Evolutionary conservation across 768 basidiomycete genomes (phyloP).

Genomic region (Porpolomopsis calyptriformis): DNA sequence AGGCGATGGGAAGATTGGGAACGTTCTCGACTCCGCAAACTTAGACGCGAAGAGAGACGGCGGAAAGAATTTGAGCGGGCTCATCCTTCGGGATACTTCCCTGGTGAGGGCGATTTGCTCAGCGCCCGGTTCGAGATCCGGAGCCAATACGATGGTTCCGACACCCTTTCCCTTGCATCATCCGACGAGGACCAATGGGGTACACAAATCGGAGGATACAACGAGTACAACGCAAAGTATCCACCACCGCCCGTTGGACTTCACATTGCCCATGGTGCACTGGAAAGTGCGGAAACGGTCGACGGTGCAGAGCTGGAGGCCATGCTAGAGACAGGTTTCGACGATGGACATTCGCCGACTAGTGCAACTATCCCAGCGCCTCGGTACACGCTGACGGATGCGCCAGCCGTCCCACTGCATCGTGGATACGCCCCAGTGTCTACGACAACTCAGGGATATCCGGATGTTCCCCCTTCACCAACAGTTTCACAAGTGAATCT

Average conservation of each 20-base stretch:
- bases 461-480: conserved; percentile 16
- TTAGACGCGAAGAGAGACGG: conserved; percentile 77
- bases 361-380: conserved; percentile 30
- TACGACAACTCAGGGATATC: conserved; percentile 10
- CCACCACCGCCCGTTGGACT: conserved; percentile 81
- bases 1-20: conserved; percentile 99
- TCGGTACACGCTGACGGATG: conserved; percentile 55
- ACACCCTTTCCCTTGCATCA: conserved; percentile 69
- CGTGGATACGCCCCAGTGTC: conserved; percentile 12
- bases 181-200: conserved; percentile 97
- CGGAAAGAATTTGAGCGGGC: conserved; percentile 71
- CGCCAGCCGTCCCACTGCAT: conserved; percentile 34
- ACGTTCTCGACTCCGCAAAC: conserved; percentile 82
- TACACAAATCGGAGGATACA: conserved; percentile 88
- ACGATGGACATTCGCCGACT: conserved; percentile 50
- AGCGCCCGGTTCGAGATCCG: conserved; percentile 43
- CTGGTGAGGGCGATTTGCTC: conserved; percentile 54
- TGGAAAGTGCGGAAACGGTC: conserved; percentile 39
- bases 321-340: conserved; percentile 87
- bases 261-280: conserved; percentile 28
- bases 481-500: conserved; percentile 33
- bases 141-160: conserved; percentile 68
- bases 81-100: conserved; percentile 57
- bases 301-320: conserved; percentile 76
- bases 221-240: conserved; percentile 69